Evolutionary conservation across 805 yeast genomes (phyloP).

Genomic region (Myxozyma nipponensis): DNA sequence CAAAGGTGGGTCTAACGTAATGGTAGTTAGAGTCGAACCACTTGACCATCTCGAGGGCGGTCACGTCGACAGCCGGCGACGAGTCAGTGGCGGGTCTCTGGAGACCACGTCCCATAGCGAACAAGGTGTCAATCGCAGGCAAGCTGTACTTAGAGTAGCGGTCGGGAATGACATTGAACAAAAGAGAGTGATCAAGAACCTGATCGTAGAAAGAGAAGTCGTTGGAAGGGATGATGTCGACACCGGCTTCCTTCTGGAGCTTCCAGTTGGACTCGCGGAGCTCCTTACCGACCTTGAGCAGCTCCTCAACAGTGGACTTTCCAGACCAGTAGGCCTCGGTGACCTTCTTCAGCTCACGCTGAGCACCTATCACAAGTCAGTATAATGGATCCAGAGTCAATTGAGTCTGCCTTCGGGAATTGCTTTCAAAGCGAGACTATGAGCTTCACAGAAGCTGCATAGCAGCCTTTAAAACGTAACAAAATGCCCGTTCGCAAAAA

Average conservation of each 20-base stretch:
- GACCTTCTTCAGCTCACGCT: conserved; percentile 98
- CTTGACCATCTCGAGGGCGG: conserved; percentile 99
- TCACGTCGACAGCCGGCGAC: conserved; percentile 89
- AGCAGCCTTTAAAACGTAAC: too few species aligned
- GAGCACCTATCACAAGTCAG: too few species aligned
- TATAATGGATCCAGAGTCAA: too few species aligned
- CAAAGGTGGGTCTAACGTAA: conserved; percentile 98
- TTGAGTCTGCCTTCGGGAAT: too few species aligned
- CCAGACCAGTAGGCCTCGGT: conserved; percentile 99
- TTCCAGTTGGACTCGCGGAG: conserved; percentile 97
- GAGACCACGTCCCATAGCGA: conserved; percentile 99
- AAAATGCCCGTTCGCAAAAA: neutral
- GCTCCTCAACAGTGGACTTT: conserved; percentile 80
- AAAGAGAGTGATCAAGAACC: conserved; percentile 83
- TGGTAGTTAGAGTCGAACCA: conserved; percentile 99
- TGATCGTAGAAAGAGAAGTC: conserved; percentile 99
- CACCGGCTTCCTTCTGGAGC: conserved; percentile 95
- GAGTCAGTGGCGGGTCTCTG: conserved; percentile 92
- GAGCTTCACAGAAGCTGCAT: too few species aligned
- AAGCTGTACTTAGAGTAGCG: conserved; percentile 91
- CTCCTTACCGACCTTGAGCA: conserved; percentile 88
- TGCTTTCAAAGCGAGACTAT: neutral
- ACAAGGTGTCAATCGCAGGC: conserved; percentile 83
- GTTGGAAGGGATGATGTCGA: conserved; percentile 93
- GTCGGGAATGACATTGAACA: conserved; percentile 95